Conservation (phyloP, 345 rosid species). For the Aethionema arabicum region DNA sequence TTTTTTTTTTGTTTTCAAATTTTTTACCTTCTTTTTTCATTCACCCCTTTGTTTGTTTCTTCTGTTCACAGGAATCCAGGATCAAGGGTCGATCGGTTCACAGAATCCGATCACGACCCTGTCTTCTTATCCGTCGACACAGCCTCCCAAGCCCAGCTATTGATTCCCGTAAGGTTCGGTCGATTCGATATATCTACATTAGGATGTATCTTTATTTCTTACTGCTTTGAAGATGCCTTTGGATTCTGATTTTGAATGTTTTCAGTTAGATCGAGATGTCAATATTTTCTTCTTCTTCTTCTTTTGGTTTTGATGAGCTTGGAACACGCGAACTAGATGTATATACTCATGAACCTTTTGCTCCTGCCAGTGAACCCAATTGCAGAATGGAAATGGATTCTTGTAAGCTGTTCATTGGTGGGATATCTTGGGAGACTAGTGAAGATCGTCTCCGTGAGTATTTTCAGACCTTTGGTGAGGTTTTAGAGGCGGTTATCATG, state of each 20-base stretch:
- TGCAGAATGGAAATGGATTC: conserved; percentile 80
- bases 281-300: not conserved
- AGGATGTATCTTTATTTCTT: conserved; percentile 30
- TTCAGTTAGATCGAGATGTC: conserved; percentile 19
- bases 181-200: conserved; percentile 46
- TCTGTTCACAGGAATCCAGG: conserved; percentile 43
- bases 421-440: conserved; percentile 92
- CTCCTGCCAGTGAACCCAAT: not conserved
- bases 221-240: conserved; percentile 13
- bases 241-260: conserved; percentile 17
- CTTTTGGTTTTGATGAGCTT: conserved; percentile 14
- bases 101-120: conserved; percentile 49
- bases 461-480: conserved; percentile 77
- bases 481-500: conserved; percentile 85
- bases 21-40: conserved; percentile 13
- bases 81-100: conserved; percentile 53
- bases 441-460: conserved; percentile 86
- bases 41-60: conserved; percentile 16
- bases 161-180: conserved; percentile 39
- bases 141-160: conserved; percentile 37
- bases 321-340: conserved; percentile 12
- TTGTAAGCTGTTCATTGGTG: conserved; percentile 89
- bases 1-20: conserved; percentile 30
- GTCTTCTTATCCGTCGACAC: conserved; percentile 29
- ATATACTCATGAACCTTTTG: not conserved